phyloP scores from a whole-genome alignment of 352 stramenopile genomes.

The Phytophthora quininea region DNA sequence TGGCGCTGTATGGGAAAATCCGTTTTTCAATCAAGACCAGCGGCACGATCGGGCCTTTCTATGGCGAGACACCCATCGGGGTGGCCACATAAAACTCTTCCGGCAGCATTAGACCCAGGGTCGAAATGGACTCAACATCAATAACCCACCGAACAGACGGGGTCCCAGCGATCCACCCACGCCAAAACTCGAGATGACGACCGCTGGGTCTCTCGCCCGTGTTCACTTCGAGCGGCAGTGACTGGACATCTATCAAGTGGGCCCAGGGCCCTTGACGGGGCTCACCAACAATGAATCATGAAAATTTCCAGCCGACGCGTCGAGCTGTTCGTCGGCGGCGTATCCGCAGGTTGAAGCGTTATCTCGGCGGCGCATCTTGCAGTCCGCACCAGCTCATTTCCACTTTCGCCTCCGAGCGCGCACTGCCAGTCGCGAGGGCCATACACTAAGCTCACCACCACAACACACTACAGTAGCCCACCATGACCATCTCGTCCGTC shows the following conservation, averaged over 20 bases:
- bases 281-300: constrained; percentile 31
- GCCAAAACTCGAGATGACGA: constrained; percentile 1
- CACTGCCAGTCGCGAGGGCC: background rate
- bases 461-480: constrained; percentile 8
- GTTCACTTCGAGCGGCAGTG: background rate
- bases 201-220: constrained; percentile 16
- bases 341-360: constrained; percentile 22
- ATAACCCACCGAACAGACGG: no score
- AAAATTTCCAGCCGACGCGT: constrained; percentile 30
- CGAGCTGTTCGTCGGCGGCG: constrained; percentile 5
- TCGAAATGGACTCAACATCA: no score
- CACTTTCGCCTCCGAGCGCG: constrained; percentile 15
- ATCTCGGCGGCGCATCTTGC: constrained; percentile 12
- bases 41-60: background rate
- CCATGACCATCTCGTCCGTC: constrained; percentile 39
- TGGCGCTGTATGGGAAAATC: constrained; percentile 34
- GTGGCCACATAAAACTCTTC: no score
- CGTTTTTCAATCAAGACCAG: constrained; percentile 36
- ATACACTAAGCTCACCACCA: background rate
- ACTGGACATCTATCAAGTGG: constrained; percentile 28
- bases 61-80: background rate
- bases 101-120: no score
- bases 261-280: constrained; percentile 1
- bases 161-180: no score
- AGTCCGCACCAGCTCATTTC: constrained; percentile 19